These are phyloP conservation scores for Omphalotus guepiniiformis DNA, from an alignment of 768 basidiomycete genomes.

Conservation along the genomic window DNA sequence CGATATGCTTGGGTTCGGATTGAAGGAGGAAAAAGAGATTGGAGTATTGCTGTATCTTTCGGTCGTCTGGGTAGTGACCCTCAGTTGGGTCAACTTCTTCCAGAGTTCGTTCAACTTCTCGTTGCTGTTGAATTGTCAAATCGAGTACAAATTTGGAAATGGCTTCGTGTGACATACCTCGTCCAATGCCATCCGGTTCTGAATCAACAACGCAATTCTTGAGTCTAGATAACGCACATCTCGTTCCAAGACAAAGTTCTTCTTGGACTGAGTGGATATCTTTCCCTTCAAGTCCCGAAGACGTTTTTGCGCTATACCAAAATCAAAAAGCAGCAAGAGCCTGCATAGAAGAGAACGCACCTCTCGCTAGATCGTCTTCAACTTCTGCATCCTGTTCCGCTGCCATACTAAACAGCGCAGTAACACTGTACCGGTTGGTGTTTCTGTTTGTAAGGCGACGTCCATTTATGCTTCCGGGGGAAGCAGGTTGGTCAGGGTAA, in stretches of 20 bases:
- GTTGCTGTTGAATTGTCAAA: conserved; percentile 55
- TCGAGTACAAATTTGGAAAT: neutral
- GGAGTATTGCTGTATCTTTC: conserved; percentile 91
- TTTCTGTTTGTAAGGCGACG: conserved; percentile 87
- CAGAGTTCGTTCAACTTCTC: conserved; percentile 90
- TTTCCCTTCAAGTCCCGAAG: conserved; percentile 93
- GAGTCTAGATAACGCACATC: conserved; percentile 98
- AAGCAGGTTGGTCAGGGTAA: conserved; percentile 56
- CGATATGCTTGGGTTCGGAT: conserved; percentile 95
- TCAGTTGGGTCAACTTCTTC: conserved; percentile 95
- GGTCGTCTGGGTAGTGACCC: conserved; percentile 91
- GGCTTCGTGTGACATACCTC: conserved; percentile 52
- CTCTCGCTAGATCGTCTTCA: conserved; percentile 93
- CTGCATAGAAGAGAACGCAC: conserved; percentile 33
- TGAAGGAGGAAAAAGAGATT: conserved; percentile 99
- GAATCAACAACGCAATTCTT: conserved; percentile 94
- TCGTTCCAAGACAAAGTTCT: conserved; percentile 98
- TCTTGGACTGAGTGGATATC: conserved; percentile 98
- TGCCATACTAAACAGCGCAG: conserved; percentile 94
- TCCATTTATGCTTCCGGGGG: conserved; percentile 61
- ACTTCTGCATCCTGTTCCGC: conserved; percentile 98
- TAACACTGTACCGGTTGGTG: conserved; percentile 95
- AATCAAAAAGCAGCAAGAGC: conserved; percentile 6
- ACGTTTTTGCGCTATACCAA: conserved; percentile 83
- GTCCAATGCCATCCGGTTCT: conserved; percentile 96